Percentiles rank a stretch among this genome's conserved stretches.
Evolutionary conservation across 352 stramenopile species (phyloP).

Genomic region (Phytophthora europaea): DNA sequence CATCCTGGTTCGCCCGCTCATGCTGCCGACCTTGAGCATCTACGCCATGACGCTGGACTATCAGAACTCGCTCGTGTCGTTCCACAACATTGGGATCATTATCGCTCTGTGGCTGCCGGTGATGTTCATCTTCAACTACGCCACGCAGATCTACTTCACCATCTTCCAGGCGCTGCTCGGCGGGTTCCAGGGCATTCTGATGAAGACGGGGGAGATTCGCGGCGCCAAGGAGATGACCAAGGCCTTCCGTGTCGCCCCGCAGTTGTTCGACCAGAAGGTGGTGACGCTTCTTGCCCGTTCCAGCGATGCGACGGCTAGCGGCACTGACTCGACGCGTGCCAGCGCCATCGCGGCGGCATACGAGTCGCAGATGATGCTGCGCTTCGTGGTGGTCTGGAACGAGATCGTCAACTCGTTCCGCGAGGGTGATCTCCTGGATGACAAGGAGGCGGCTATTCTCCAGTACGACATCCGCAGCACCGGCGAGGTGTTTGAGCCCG

Average conservation of each 20-base stretch:
- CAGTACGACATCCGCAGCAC: slow-evolving; percentile 90
- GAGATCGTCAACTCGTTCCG: slow-evolving; percentile 88
- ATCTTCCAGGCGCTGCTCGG: slow-evolving; percentile 78
- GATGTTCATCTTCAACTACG: slow-evolving; percentile 84
- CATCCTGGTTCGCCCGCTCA: slow-evolving; percentile 67
- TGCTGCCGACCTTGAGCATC: slow-evolving; percentile 76
- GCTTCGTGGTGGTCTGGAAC: slow-evolving; percentile 87
- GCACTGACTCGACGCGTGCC: slow-evolving; percentile 52
- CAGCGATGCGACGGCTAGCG: slow-evolving; percentile 58
- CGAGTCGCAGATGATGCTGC: slow-evolving; percentile 86
- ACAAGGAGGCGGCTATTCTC: slow-evolving; percentile 82
- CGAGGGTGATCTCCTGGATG: slow-evolving; percentile 75
- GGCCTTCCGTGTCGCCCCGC: slow-evolving; percentile 76
- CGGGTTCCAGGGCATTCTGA: slow-evolving; percentile 71
- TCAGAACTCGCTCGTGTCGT: slow-evolving; percentile 73
- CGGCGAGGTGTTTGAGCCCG: slow-evolving; percentile 87
- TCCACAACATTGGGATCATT: slow-evolving; percentile 81
- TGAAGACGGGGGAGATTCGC: slow-evolving; percentile 82
- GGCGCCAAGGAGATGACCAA: slow-evolving; percentile 81
- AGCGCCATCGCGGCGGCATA: slow-evolving; percentile 66
- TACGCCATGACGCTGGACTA: slow-evolving; percentile 80
- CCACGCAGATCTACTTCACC: slow-evolving; percentile 86
- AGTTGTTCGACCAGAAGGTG: slow-evolving; percentile 85
- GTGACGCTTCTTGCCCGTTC: slow-evolving; percentile 70
- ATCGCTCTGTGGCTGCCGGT: slow-evolving; percentile 73